phyloP scores from a whole-genome alignment of 129 eudicot species.

The Kitagawia praeruptora region DNA sequence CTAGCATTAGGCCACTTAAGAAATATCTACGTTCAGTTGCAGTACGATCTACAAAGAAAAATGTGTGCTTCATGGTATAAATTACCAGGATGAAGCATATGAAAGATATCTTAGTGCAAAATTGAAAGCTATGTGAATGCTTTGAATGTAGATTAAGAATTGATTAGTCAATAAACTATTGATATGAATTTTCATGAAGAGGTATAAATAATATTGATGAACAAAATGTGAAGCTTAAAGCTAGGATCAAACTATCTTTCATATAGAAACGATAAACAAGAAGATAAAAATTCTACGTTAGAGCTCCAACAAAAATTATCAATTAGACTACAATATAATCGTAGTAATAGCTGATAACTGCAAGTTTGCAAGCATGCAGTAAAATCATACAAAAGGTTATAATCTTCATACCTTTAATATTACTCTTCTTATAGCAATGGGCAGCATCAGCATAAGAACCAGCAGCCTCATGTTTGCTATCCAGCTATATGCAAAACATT shows the following conservation, averaged over 20 bases:
- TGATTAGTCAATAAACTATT: not conserved
- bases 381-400: not conserved
- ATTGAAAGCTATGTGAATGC: not conserved
- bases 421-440: slow-evolving; percentile 73
- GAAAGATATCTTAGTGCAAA: not conserved
- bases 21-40: not conserved
- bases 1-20: not conserved
- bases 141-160: not conserved
- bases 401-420: slow-evolving; percentile 46
- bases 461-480: slow-evolving; percentile 97
- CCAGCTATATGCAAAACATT: slow-evolving; percentile 39
- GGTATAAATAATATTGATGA: not conserved
- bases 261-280: not conserved
- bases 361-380: not conserved
- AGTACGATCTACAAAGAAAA: not conserved
- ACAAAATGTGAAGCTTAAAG: not conserved
- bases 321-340: not conserved
- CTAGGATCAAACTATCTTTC: not conserved
- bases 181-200: not conserved
- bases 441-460: slow-evolving; percentile 85
- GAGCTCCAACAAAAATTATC: not conserved
- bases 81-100: not conserved
- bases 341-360: not conserved
- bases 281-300: not conserved
- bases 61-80: not conserved